Percentiles rank a stretch among this genome's conserved stretches.
These are phyloP conservation scores for Venturia asperata DNA, from an alignment of 2,329 filamentous ascomycete species.

Conservation along the genomic window DNA sequence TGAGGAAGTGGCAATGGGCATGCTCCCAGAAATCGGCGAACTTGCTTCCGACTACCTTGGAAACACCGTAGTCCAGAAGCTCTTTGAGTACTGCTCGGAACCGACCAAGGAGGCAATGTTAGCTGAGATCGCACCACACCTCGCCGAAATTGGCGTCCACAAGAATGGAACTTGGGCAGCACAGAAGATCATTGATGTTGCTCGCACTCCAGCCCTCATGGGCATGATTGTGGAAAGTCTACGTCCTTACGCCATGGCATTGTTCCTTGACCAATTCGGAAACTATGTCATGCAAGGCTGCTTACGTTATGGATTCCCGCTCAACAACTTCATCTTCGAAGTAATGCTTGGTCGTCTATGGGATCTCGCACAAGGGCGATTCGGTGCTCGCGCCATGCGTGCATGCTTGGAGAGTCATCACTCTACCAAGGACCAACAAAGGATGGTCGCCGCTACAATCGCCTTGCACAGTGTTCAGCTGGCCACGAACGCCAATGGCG, in stretches of 20 bases:
- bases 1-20: constrained; percentile 82
- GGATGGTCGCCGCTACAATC: constrained; percentile 88
- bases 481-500: constrained; percentile 92
- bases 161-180: constrained; percentile 99
- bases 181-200: constrained; percentile 98
- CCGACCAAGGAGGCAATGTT: constrained; percentile 88
- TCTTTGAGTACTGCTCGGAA: constrained; percentile 95
- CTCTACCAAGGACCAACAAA: constrained; percentile 88
- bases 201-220: constrained; percentile 79
- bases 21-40: constrained; percentile 95
- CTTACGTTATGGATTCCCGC: constrained; percentile 79
- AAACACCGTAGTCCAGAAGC: constrained; percentile 98
- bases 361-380: constrained; percentile 87
- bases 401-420: constrained; percentile 96
- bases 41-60: constrained; percentile 92
- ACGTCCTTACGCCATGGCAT: constrained; percentile 75
- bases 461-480: constrained; percentile 95
- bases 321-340: constrained; percentile 96
- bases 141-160: constrained; percentile 94
- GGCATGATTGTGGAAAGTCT: constrained; percentile 74
- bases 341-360: constrained; percentile 91
- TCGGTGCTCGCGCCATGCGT: constrained; percentile 91
- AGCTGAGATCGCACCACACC: constrained; percentile 74
- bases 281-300: constrained; percentile 98
- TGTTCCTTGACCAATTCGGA: constrained; percentile 96